Evolutionary conservation across 2,329 filamentous ascomycete species (phyloP).

Genomic region (Penicillium hordei): DNA sequence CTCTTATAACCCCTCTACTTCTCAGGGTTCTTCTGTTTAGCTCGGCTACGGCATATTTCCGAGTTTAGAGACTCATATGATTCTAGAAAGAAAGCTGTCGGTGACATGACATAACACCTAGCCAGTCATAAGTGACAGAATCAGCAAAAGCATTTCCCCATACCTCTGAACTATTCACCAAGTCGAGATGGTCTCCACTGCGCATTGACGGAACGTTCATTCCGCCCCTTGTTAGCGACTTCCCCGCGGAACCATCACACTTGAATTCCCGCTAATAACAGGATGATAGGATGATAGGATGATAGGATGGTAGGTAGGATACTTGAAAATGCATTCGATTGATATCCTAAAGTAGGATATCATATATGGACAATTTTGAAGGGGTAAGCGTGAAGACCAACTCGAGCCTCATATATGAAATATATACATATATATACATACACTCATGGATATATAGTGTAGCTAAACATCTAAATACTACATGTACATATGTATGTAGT

Average conservation of each 20-base stretch:
- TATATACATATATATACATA: no score
- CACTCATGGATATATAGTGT: no score
- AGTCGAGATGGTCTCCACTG: neutral
- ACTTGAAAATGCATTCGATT: no score
- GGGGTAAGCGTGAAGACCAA: no score
- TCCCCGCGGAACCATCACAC: neutral
- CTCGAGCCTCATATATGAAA: no score
- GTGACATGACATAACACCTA: neutral
- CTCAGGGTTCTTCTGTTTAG: neutral
- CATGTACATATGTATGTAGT: no score
- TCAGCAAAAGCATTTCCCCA: neutral
- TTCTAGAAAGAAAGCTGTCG: neutral
- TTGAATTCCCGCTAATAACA: neutral
- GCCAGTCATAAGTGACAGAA: constrained; percentile 2
- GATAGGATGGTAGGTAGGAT: no score
- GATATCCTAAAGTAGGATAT: no score
- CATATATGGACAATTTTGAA: no score
- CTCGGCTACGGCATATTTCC: constrained; percentile 8
- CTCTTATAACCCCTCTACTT: constrained; percentile 10
- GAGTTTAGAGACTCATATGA: neutral
- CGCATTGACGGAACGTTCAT: constrained; percentile 5
- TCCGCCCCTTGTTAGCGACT: constrained; percentile 13
- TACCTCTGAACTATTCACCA: neutral
- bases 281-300: no score
- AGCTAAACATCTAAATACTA: no score